Evolutionary conservation across 495 filamentous ascomycete species (phyloP), one percentile per base, ranked within the genome.

Genomic region (Trichoderma asperelloides): DNA sequence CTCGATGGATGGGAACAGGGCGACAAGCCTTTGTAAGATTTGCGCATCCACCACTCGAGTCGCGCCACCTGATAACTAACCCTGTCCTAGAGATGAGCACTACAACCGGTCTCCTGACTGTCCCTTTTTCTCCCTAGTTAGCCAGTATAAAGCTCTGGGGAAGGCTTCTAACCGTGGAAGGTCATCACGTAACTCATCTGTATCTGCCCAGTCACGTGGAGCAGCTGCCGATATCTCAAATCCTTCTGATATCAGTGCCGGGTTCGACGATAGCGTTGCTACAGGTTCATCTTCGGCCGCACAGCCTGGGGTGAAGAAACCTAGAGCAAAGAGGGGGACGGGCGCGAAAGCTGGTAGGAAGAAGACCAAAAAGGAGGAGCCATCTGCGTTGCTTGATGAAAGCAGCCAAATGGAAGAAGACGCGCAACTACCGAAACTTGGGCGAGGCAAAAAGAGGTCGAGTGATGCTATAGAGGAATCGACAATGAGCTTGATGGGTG

Each of bases 1-100:
- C 82, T 98, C 62, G 92, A 96, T 74, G 91, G 91, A 2, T 98
- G 94, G 93, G 93, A 96, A 72, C 88, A 90, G 15, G 88, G 88
- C 70, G 94, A 98, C 75, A 87, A 94, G 71, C 94, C 94, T 71
- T 84, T 85, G 89, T 93, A 76, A 79, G 90, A 75, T 27, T 27
- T 25, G 11, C 41, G n/a, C 2, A 62, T 68, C 64, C 68, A 66
- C 66, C 70, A 66, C 28, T 74, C 70, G 69, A 67, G 62, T n/a
- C 27, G 62, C 18, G 30, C 43, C 23, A 21, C 45, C 2, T 37
- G 33, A 43, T 63, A 63, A 70, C 68, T 75, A 69, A 78, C 78
- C 8, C 39, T 74, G 70, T 30, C 28, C 16, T 64, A 96, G 92
- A 74, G 87, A 94, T 66, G 95, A 98, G 75, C 95, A 98, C 71